These are phyloP conservation scores for Crucihimalaya himalaica DNA, from an alignment of 345 rosid species.

Conservation along the genomic window DNA sequence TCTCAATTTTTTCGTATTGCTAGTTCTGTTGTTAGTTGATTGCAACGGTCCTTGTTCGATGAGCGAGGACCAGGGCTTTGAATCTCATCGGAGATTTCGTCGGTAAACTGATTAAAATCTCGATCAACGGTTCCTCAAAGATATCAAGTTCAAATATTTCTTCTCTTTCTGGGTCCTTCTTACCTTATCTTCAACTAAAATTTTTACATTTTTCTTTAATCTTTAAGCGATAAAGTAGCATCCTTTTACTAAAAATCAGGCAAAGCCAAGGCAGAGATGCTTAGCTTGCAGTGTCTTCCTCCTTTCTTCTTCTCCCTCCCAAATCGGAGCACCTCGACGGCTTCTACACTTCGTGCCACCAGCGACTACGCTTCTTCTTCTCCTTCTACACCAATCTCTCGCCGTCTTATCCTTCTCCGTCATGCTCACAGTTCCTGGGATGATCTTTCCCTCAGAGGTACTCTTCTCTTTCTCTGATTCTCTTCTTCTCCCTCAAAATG, in stretches of 20 bases:
- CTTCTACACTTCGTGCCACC: conserved; percentile 14
- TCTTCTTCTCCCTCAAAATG: background rate
- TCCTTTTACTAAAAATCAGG: background rate
- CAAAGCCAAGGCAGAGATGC: conserved; percentile 8
- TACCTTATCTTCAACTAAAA: background rate
- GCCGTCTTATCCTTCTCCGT: conserved; percentile 92
- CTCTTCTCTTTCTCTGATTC: background rate
- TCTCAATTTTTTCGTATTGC: too few species aligned
- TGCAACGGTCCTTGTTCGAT: too few species aligned
- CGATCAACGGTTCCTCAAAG: background rate
- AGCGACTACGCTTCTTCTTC: conserved; percentile 16
- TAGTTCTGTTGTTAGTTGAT: too few species aligned
- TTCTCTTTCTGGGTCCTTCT: background rate
- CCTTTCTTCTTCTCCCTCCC: conserved; percentile 24
- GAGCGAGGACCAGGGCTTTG: background rate
- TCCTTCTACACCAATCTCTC: conserved; percentile 44
- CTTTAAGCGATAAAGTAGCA: background rate
- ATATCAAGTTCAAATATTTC: background rate
- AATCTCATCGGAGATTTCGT: background rate
- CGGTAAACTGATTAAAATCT: background rate
- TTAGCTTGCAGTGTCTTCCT: conserved; percentile 26
- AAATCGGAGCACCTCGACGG: conserved; percentile 15
- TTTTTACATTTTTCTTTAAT: background rate
- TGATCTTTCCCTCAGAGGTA: conserved; percentile 68
- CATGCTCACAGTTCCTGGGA: conserved; percentile 95